Base-by-base conservation (phyloP, 352 stramenopile species). In the Phytophthora foliorum region DNA sequence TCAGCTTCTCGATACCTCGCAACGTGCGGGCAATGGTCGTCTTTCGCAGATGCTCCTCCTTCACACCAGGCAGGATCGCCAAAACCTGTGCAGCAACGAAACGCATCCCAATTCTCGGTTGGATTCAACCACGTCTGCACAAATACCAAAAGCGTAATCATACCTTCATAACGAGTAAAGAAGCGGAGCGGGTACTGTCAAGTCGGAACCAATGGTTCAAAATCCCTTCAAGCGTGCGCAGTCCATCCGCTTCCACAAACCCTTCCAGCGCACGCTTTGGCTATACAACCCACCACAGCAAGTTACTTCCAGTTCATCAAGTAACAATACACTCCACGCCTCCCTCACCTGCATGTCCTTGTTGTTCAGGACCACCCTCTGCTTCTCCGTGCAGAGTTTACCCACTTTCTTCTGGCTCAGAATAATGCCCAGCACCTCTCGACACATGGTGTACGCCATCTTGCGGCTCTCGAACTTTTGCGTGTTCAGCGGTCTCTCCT, bases 161-260 rank as follows among this genome's bases (percentile, higher is more conserved):
- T 45, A 74, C 63, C 66, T 92, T 92, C 68, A 92, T 75, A 4
- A 90, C 72, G 5, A 92, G 65, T 48, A 91, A 63, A 0, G 69
- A 75, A 31, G 77, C 84, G 0, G 60, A 49, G 38, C 87, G 84
- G 10, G 74, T 90, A 9, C 55, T 69, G 2, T 80, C 69, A 6
- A 77, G 66, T 13, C 75, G 70, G 55, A 92, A 82, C 84, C 84
- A 92, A 34, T 80, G 34, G 34, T 67, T 59, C 16, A 92, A 61
- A 38, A 88, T 76, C 53, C 80, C 80, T 49, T 91, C 76, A 10
- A 92, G 70, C 24, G 72, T 63, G 3, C 62, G 55, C 4, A 92
- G 62, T 41, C 84, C 84, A 22, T 84, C 84, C 2, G 84, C 78
- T 55, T 89, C 81, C 10, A 91, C 82, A 78, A 92, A 92, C 1